Conservation (phyloP, 2,329 filamentous ascomycete genomes). For the Elsinoe necatrix region DNA sequence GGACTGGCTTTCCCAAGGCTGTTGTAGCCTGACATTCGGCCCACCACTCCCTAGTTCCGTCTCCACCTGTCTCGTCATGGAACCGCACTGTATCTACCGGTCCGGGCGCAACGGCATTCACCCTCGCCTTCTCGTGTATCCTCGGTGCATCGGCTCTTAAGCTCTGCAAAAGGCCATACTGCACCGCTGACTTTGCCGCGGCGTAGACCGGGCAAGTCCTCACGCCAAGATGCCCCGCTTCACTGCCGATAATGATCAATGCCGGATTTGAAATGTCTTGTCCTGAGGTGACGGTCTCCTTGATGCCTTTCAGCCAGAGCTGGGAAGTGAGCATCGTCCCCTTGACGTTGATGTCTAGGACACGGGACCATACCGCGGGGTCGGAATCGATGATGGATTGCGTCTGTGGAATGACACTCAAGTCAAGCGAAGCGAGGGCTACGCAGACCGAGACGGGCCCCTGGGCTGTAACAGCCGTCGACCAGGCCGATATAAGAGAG, state of each 20-base stretch:
- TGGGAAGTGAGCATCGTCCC: conserved; percentile 38
- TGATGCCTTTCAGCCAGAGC: conserved; percentile 36
- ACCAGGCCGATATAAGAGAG: conserved; percentile 30
- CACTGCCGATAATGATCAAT: conserved; percentile 39
- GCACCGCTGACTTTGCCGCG: conserved; percentile 39
- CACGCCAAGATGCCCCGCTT: conserved; percentile 40
- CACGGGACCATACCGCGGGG: conserved; percentile 33
- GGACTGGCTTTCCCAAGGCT: conserved; percentile 32
- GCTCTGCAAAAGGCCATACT: conserved; percentile 36
- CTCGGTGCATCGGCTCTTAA: conserved; percentile 35
- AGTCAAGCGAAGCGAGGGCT: conserved; percentile 38
- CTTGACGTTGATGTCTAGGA: conserved; percentile 38
- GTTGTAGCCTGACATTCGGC: conserved; percentile 38
- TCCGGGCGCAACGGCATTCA: conserved; percentile 42
- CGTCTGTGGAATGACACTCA: conserved; percentile 35
- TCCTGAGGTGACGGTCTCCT: conserved; percentile 20
- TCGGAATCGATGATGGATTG: conserved; percentile 35
- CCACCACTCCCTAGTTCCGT: conserved; percentile 33
- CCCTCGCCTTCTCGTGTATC: conserved; percentile 31
- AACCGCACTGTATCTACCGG: conserved; percentile 39
- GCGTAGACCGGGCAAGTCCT: conserved; percentile 38
- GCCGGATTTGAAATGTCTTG: conserved; percentile 30
- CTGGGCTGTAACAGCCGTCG: conserved; percentile 26
- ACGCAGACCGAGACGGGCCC: conserved; percentile 36
- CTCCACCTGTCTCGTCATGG: conserved; percentile 33